Evolutionary conservation across 495 filamentous ascomycete genomes (phyloP), one percentile per base, ranked within the genome.

Genomic region (Chaetomium cochliodes): DNA sequence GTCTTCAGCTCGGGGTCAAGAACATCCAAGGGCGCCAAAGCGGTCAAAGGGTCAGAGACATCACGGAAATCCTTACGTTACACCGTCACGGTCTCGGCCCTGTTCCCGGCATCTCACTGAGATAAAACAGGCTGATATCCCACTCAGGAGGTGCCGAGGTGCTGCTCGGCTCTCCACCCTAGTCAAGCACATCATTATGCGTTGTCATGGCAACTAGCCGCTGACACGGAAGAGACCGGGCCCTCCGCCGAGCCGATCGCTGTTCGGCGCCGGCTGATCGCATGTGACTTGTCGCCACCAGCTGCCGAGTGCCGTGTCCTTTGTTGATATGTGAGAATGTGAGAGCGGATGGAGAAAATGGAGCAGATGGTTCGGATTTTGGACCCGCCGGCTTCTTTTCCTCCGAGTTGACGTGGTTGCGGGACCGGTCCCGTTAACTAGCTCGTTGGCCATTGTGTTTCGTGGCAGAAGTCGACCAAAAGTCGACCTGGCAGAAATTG

Each of bases 121-220:
- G 41, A 63, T 60, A 41, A 53, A 53, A 22, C 47, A 53, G 54
- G 42, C 57, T 46, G 2, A n/a, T 15, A 4, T 52, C 63, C 62
- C 33, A 13, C 44, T 22, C 12, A 13, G 26, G n/a, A 22, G 47
- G 33, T 64, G 60, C 69, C 69, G 69, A 70, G 68, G 68, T 63
- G 59, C 51, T 62, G 25, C 42, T 44, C 50, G 60, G 58, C 58
- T 59, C 61, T 60, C 61, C 65, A 64, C 65, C 46, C 28, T 39
- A 1, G 22, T 49, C 28, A 20, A 67, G 60, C 65, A 68, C 57
- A 50, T 58, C 51, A 62, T 67, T 50, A 37, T 7, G 37, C 52
- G 70, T 70, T 72, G 70, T 61, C 65, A 66, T 65, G 56, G 65
- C 67, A 68, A 70, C 70, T 30, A 30, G 28, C 28, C 50, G 33